phyloP scores from a whole-genome alignment of 1,284 basidiomycete genomes.

The Cystobasidium sp. region DNA sequence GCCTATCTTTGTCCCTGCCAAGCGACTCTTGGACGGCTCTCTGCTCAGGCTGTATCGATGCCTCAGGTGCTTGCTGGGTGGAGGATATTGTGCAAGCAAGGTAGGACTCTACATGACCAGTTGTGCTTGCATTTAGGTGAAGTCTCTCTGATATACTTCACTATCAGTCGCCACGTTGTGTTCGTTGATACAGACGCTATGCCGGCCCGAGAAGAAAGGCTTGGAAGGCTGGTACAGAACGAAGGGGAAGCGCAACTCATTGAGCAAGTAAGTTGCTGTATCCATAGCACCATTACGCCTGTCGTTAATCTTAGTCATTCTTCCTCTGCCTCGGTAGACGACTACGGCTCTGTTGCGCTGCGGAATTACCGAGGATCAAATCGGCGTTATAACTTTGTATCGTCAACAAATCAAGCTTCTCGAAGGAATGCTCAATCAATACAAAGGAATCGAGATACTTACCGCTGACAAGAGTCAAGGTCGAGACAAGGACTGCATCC shows the following conservation, averaged over 20 bases:
- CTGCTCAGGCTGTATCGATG: not conserved
- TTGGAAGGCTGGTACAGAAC: slow-evolving; percentile 88
- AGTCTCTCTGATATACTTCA: slow-evolving; percentile 47
- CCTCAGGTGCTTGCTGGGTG: slow-evolving; percentile 68
- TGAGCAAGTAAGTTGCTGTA: slow-evolving; percentile 55
- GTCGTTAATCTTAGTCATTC: slow-evolving; percentile 22
- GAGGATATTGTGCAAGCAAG: slow-evolving; percentile 67
- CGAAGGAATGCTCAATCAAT: slow-evolving; percentile 63
- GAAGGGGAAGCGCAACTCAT: slow-evolving; percentile 70
- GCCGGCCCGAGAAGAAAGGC: slow-evolving; percentile 76
- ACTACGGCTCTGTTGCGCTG: slow-evolving; percentile 67
- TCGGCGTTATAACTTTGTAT: slow-evolving; percentile 89
- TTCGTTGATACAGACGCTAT: slow-evolving; percentile 90
- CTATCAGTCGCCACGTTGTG: slow-evolving; percentile 73
- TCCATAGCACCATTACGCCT: not conserved
- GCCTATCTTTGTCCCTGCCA: slow-evolving; percentile 63
- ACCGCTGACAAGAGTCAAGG: slow-evolving; percentile 97
- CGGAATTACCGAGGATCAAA: slow-evolving; percentile 71
- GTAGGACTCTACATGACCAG: slow-evolving; percentile 56
- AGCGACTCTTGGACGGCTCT: slow-evolving; percentile 5
- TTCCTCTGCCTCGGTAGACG: slow-evolving; percentile 65
- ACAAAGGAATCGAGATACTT: slow-evolving; percentile 74
- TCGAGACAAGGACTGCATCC: slow-evolving; percentile 90
- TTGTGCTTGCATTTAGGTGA: not conserved
- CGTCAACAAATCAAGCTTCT: slow-evolving; percentile 92